Conservation (phyloP, 352 stramenopile species). For the Globisporangium ultimum region DNA sequence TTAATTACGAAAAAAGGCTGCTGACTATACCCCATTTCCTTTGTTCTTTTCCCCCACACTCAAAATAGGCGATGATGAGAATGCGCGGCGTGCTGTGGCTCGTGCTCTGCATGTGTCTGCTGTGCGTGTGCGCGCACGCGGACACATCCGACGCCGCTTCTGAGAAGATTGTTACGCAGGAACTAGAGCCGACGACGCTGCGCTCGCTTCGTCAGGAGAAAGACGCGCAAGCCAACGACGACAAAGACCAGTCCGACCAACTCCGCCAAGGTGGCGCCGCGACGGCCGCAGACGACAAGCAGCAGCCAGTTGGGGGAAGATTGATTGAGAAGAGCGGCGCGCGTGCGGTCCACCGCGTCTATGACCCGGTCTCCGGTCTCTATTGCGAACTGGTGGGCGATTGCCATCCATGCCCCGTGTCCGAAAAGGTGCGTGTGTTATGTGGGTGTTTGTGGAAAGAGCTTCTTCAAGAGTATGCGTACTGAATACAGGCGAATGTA, state of each 20-base stretch:
- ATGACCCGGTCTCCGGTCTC: slow-evolving; percentile 56
- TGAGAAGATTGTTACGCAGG: neutral
- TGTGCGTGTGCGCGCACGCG: slow-evolving; percentile 12
- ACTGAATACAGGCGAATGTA: neutral
- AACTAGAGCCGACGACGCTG: neutral
- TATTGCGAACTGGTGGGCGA: slow-evolving; percentile 52
- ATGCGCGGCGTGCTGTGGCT: slow-evolving; percentile 10
- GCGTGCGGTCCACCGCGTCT: slow-evolving; percentile 43
- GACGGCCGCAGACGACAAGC: slow-evolving; percentile 8
- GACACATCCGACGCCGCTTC: neutral
- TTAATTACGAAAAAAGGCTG: neutral
- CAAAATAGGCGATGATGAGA: slow-evolving; percentile 2
- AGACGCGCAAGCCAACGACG: slow-evolving; percentile 1
- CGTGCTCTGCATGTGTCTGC: slow-evolving; percentile 13
- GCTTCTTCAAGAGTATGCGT: neutral
- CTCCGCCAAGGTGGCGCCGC: neutral
- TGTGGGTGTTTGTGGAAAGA: neutral
- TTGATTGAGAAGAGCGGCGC: slow-evolving; percentile 24
- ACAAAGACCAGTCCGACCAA: neutral
- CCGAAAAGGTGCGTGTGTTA: slow-evolving; percentile 28
- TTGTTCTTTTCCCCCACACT: neutral
- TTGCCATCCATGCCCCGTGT: slow-evolving; percentile 50
- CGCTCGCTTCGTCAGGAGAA: slow-evolving; percentile 1
- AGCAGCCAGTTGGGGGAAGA: neutral
- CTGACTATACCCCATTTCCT: too few species aligned